phyloP scores from a whole-genome alignment of 306 rosid genomes.

The Glycine soja region DNA sequence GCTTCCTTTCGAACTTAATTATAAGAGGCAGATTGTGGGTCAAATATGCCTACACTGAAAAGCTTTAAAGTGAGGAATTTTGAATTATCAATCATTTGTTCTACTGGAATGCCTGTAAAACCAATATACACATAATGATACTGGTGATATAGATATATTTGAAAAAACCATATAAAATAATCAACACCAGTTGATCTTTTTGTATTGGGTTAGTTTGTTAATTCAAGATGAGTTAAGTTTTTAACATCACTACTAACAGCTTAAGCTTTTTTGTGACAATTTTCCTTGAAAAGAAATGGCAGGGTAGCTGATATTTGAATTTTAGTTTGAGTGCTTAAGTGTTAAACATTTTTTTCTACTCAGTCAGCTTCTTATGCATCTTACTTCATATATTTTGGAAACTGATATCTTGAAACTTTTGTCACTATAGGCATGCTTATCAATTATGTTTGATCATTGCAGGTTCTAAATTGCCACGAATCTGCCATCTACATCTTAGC shows the following conservation, averaged over 20 bases:
- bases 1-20: background rate
- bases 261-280: background rate
- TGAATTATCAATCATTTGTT: background rate
- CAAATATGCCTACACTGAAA: conserved; percentile 10
- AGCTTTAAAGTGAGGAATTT: background rate
- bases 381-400: conserved; percentile 8
- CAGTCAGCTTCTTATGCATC: conserved; percentile 24
- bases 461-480: conserved; percentile 96
- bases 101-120: background rate
- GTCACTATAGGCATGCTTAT: conserved; percentile 30
- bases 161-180: background rate
- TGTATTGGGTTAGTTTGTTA: conserved; percentile 4
- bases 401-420: conserved; percentile 10
- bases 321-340: conserved; percentile 11
- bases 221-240: conserved; percentile 4
- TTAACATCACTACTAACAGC: background rate
- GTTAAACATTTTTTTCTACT: background rate
- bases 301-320: conserved; percentile 19
- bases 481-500: conserved; percentile 74
- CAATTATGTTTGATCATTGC: conserved; percentile 50
- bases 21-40: background rate
- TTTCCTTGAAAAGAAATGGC: conserved; percentile 17
- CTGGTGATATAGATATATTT: background rate
- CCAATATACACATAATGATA: too few species aligned
- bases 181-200: background rate